Conservation (phyloP, 495 filamentous ascomycete species). For the Xylaria bambusicola region DNA sequence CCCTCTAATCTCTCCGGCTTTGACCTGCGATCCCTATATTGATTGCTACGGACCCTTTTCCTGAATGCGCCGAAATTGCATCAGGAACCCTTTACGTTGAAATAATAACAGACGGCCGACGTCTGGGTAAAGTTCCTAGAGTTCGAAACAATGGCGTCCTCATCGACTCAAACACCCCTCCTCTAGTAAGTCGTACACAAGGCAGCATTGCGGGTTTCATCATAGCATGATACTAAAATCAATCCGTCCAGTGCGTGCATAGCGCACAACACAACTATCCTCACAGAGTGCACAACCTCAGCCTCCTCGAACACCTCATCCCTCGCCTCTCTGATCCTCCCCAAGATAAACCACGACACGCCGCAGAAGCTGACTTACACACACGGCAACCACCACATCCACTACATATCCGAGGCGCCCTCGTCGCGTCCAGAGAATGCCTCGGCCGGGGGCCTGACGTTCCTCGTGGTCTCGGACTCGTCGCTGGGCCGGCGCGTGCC, state of each 20-base stretch:
- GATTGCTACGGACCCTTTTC: background rate
- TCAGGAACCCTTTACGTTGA: background rate
- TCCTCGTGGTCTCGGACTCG: conserved; percentile 76
- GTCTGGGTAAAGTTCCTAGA: background rate
- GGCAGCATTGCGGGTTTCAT: background rate
- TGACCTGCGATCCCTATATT: background rate
- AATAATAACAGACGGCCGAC: background rate
- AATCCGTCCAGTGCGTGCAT: conserved; percentile 72
- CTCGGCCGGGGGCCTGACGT: conserved; percentile 78
- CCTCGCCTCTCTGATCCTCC: conserved; percentile 91
- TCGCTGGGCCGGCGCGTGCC: conserved; percentile 82
- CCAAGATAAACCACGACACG: conserved; percentile 81
- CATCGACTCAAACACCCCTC: conserved; percentile 73
- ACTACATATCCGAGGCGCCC: conserved; percentile 89
- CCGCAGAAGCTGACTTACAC: conserved; percentile 93
- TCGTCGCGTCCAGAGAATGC: conserved; percentile 56
- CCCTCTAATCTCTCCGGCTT: background rate
- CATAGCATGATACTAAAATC: background rate
- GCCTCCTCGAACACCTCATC: conserved; percentile 75
- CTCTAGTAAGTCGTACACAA: conserved; percentile 65
- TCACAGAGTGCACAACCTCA: conserved; percentile 83
- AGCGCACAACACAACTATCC: conserved; percentile 85
- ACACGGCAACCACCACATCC: conserved; percentile 85
- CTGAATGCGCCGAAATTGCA: background rate
- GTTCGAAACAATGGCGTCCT: conserved; percentile 66